Percentiles rank a stretch among this genome's conserved stretches.
These are phyloP conservation scores for Pichia sporocuriosa DNA, from an alignment of 805 yeast genomes.

Conservation along the genomic window DNA sequence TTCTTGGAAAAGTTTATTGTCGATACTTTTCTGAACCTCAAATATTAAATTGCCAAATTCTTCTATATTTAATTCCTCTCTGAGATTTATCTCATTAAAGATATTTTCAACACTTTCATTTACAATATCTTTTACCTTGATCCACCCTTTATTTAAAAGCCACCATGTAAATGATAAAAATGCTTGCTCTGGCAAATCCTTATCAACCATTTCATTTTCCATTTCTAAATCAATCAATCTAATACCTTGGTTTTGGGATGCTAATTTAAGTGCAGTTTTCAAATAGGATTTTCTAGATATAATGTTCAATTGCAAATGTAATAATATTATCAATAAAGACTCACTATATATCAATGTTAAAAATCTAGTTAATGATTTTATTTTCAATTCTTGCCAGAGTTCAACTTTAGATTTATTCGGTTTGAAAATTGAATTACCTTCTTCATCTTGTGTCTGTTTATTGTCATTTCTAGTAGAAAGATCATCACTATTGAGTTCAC, in stretches of 20 bases:
- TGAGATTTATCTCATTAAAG: constrained; percentile 61
- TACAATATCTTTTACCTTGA: constrained; percentile 44
- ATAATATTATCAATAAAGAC: constrained; percentile 64
- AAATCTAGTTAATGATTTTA: constrained; percentile 65
- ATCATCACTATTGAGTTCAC: constrained; percentile 19
- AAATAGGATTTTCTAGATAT: constrained; percentile 82
- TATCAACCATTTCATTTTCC: constrained; percentile 21
- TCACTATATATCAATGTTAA: constrained; percentile 64
- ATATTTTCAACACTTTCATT: constrained; percentile 51
- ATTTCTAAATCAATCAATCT: constrained; percentile 18
- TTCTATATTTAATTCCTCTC: constrained; percentile 58
- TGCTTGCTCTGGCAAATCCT: constrained; percentile 62
- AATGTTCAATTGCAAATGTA: constrained; percentile 81
- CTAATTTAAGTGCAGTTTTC: constrained; percentile 67
- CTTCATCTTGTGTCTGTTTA: not conserved
- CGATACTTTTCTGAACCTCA: constrained; percentile 30
- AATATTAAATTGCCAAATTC: constrained; percentile 47
- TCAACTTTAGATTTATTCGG: constrained; percentile 43
- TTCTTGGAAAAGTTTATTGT: constrained; percentile 10
- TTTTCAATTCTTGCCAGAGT: constrained; percentile 79
- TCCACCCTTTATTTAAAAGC: constrained; percentile 85
- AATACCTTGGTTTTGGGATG: constrained; percentile 40
- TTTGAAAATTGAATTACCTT: not conserved
- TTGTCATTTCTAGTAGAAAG: not conserved
- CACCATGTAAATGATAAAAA: constrained; percentile 90